Percentiles rank a stretch among this genome's conserved stretches.
phyloP scores from a whole-genome alignment of 1,284 basidiomycete species.

The Farysia itapuensis region DNA sequence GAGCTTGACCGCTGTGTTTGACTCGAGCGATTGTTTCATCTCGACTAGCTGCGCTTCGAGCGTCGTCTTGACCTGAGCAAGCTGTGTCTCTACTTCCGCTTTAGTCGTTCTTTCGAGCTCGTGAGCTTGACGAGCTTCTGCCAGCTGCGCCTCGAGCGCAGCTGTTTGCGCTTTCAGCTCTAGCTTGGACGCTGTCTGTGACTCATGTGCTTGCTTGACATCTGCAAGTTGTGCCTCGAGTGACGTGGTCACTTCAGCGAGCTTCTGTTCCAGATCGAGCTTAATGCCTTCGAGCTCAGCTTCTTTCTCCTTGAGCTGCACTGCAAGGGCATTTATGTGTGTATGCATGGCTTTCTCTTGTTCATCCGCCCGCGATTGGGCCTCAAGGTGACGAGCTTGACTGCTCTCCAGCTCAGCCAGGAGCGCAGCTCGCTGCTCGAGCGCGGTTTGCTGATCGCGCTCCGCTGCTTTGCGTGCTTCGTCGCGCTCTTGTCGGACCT shows the following conservation, averaged over 20 bases:
- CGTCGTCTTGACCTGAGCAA: no score
- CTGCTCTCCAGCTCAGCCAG: conserved; percentile 39
- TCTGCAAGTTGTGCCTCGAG: conserved; percentile 4
- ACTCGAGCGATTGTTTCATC: no score
- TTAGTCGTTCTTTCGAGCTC: no score
- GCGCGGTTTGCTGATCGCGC: conserved; percentile 30
- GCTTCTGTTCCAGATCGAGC: conserved; percentile 6
- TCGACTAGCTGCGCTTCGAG: no score
- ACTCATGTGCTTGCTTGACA: not conserved
- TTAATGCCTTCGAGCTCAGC: conserved; percentile 7
- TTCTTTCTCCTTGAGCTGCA: conserved; percentile 13
- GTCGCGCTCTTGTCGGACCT: conserved; percentile 32
- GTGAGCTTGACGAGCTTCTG: no score
- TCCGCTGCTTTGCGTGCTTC: conserved; percentile 31
- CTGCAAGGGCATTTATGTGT: conserved; percentile 26
- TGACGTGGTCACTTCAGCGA: conserved; percentile 4
- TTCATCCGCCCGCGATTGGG: conserved; percentile 19
- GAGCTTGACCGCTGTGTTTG: no score
- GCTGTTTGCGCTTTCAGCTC: no score
- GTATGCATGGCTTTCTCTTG: conserved; percentile 9
- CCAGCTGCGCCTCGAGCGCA: no score
- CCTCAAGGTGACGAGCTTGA: conserved; percentile 30
- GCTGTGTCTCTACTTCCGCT: no score
- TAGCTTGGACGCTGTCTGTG: no score
- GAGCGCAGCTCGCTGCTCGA: conserved; percentile 15